Evolutionary conservation across 2,329 filamentous ascomycete genomes (phyloP), one percentile per base, ranked within the genome.

Genomic region (Colletotrichum sp.): DNA sequence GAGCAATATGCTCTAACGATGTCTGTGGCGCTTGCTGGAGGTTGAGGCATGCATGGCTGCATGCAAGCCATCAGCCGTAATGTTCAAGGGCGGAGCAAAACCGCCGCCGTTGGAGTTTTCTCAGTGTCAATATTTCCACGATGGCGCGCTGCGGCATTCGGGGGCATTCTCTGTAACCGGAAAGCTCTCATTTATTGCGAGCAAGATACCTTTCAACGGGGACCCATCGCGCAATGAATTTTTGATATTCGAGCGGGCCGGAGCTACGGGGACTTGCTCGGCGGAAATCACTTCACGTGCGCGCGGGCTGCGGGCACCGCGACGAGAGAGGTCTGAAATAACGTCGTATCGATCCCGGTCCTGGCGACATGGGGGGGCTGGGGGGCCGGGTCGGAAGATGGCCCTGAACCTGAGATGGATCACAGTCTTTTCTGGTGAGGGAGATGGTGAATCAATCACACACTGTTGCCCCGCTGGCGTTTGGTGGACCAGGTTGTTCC

Each of bases 261-360:
- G 16, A 21, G n/a, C n/a, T 52, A 52, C 44, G 44, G 24, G 24
- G 34, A 21, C 49, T 34, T 60, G 16, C 66, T 21, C 21, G 18
- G 26, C 16, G 55, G 39, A 32, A 44, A 44, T 63, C 28, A 18
- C 13, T 32, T 52, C n/a, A 55, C 9, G 18, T 24, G 24, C 32
- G 55, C 32, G 16, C 67, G 55, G n/a, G 49, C 30, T 36, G 30
- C 32, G 16, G n/a, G 30, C 32, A 34, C 44, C n/a, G 44, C 44
- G 52, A 60, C 21, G 24, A 28, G 12, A 28, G 26, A 64, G 36
- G 39, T 62, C 36, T 59, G n/a, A 59, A 68, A 59, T 26, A 59
- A 64, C 24, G 57, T 73, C 63, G 59, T 76, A 64, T 76, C 70
- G 28, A 72, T 63, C 69, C 73, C 32, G 44, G 66, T 36, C 67